Conservation (phyloP, 495 filamentous ascomycete species). For the Neurospora sp. region DNA sequence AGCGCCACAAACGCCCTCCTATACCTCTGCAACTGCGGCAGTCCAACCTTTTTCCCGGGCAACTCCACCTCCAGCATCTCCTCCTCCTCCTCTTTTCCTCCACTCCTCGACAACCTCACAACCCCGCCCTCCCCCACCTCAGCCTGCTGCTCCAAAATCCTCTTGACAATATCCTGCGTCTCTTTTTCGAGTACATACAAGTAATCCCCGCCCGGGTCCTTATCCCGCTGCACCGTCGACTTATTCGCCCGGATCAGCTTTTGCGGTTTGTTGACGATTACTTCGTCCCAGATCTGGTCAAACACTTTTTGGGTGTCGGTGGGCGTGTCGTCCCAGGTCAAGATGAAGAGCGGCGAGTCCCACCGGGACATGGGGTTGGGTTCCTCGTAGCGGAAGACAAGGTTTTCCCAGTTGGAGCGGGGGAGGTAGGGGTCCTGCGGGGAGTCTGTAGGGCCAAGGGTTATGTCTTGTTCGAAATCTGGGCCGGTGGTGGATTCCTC, state of each 20-base stretch:
- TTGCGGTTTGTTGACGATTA: conserved; percentile 49
- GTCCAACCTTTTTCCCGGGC: conserved; percentile 48
- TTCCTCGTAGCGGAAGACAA: conserved; percentile 93
- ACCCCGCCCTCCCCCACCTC: conserved; percentile 50
- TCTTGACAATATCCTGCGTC: conserved; percentile 70
- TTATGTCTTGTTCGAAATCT: conserved; percentile 1
- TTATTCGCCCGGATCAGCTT: conserved; percentile 63
- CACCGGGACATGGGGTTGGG: conserved; percentile 90
- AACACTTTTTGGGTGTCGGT: conserved; percentile 32
- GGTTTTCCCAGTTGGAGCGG: conserved; percentile 69
- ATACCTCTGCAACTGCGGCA: conserved; percentile 74
- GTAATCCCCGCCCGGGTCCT: conserved; percentile 60
- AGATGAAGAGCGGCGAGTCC: conserved; percentile 90
- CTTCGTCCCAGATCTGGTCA: conserved; percentile 60
- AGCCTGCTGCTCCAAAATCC: conserved; percentile 63
- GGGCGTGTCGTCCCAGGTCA: conserved; percentile 66
- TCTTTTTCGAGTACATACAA: conserved; percentile 76
- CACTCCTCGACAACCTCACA: conserved; percentile 26
- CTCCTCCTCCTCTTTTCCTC: conserved; percentile 21
- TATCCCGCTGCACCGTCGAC: conserved; percentile 60
- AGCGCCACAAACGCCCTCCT: conserved; percentile 77
- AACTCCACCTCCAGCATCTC: conserved; percentile 41
- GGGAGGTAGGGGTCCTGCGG: conserved; percentile 17
- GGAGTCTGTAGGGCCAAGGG: too few species aligned
- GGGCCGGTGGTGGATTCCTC: not conserved